Percentiles rank a stretch among this genome's conserved stretches.
These are phyloP conservation scores for Magnusiomyces suaveolens DNA, from an alignment of 1,139 yeast species.

Conservation along the genomic window DNA sequence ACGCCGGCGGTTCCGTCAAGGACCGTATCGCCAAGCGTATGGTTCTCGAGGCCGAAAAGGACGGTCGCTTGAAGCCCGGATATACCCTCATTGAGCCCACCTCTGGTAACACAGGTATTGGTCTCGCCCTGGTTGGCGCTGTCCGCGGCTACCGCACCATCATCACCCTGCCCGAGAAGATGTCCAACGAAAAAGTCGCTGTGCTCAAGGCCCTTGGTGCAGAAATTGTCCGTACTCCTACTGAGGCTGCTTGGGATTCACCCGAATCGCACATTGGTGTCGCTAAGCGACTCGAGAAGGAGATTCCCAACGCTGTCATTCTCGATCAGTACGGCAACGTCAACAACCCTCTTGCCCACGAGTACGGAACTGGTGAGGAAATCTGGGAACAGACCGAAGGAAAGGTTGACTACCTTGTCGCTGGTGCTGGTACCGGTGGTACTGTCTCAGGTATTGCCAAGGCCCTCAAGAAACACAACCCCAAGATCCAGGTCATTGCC, in stretches of 20 bases:
- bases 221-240: conserved; percentile 83
- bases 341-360: conserved; percentile 79
- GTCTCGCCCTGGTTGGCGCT: conserved; percentile 79
- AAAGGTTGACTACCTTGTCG: conserved; percentile 63
- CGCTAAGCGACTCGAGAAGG: conserved; percentile 70
- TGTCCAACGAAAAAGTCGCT: conserved; percentile 85
- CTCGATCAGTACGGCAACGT: conserved; percentile 74
- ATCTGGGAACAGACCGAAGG: conserved; percentile 78
- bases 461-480: conserved; percentile 65
- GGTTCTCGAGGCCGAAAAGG: conserved; percentile 74
- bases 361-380: conserved; percentile 76
- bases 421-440: conserved; percentile 75
- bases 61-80: conserved; percentile 75
- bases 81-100: conserved; percentile 84
- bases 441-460: conserved; percentile 70
- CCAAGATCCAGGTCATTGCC: conserved; percentile 54
- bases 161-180: conserved; percentile 83
- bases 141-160: conserved; percentile 81
- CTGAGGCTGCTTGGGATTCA: conserved; percentile 89
- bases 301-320: conserved; percentile 77
- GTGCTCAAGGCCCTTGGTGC: conserved; percentile 87
- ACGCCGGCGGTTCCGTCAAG: conserved; percentile 64
- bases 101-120: conserved; percentile 71
- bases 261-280: conserved; percentile 91
- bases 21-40: conserved; percentile 54